Percentiles rank a stretch among this genome's conserved stretches.
Conservation (phyloP, 768 basidiomycete species). For the Lyophyllum semitale region DNA sequence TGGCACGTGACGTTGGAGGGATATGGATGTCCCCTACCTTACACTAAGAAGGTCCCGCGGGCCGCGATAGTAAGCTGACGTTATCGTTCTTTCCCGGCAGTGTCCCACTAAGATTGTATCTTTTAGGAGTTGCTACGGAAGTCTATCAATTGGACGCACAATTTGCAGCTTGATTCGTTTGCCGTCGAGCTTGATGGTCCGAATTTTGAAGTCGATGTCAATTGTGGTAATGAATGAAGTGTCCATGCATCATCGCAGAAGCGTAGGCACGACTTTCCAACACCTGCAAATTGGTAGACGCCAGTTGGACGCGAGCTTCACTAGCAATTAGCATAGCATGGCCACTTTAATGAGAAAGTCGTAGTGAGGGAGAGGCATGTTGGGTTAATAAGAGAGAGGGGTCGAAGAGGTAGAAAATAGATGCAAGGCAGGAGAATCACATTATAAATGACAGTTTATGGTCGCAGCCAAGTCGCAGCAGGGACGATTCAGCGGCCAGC, state of each 20-base stretch:
- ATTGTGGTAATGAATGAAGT: slow-evolving; percentile 98
- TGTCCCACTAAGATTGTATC: slow-evolving; percentile 86
- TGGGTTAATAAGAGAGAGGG: slow-evolving; percentile 9
- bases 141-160: slow-evolving; percentile 47
- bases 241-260: slow-evolving; percentile 99
- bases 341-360: slow-evolving; percentile 93
- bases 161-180: slow-evolving; percentile 99
- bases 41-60: slow-evolving; percentile 99
- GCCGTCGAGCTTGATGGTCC: slow-evolving; percentile 96
- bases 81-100: slow-evolving; percentile 99
- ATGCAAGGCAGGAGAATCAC: background rate
- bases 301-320: slow-evolving; percentile 91
- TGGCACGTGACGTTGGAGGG: no score
- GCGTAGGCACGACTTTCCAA: slow-evolving; percentile 94
- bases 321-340: background rate
- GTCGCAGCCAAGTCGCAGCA: slow-evolving; percentile 15
- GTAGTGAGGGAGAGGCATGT: slow-evolving; percentile 91
- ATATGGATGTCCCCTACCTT: no score
- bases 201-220: slow-evolving; percentile 99
- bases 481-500: background rate
- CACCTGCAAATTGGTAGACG: slow-evolving; percentile 66
- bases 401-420: slow-evolving; percentile 3
- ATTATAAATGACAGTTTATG: slow-evolving; percentile 4
- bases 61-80: slow-evolving; percentile 98
- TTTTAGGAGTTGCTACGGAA: slow-evolving; percentile 2